A percentile compares a stretch with the other conserved stretches of the same genome.
Conservation (phyloP, 2,329 filamentous ascomycete species). For the Clonostachys rhizophaga region DNA sequence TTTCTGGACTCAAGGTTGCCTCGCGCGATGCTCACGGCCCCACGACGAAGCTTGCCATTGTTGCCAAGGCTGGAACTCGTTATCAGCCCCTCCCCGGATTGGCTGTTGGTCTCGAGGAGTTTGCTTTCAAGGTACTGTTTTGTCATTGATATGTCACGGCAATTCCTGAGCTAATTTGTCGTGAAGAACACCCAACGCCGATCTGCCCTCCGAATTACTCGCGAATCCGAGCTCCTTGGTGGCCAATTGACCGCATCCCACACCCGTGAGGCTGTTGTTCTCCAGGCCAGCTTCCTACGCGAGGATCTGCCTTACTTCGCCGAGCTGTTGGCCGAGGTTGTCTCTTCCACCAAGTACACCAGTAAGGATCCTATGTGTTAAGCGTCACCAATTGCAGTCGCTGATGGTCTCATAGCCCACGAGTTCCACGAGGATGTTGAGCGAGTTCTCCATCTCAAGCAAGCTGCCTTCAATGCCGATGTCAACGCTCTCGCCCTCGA, state of each 20-base stretch:
- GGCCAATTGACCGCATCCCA: conserved; percentile 84
- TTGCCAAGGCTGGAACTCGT: conserved; percentile 90
- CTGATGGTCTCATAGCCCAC: conserved; percentile 54
- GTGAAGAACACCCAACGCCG: conserved; percentile 77
- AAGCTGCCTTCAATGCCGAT: conserved; percentile 65
- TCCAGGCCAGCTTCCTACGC: conserved; percentile 92
- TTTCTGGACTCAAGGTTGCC: conserved; percentile 86
- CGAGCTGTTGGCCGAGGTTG: conserved; percentile 89
- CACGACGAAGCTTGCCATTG: conserved; percentile 85
- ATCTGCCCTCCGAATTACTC: conserved; percentile 86
- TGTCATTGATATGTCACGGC: background rate
- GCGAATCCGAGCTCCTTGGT: conserved; percentile 93
- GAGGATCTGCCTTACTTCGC: conserved; percentile 96
- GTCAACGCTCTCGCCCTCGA: conserved; percentile 70
- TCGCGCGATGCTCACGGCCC: conserved; percentile 84
- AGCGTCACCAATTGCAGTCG: background rate
- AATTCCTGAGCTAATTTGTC: conserved; percentile 41
- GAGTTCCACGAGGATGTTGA: conserved; percentile 88
- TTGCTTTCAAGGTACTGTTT: conserved; percentile 82
- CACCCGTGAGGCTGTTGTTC: conserved; percentile 86
- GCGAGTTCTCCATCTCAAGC: conserved; percentile 70
- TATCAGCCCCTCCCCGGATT: conserved; percentile 89
- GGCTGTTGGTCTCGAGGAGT: conserved; percentile 85
- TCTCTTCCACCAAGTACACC: conserved; percentile 82
- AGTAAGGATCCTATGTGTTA: conserved; percentile 39